Evolutionary conservation across 202 grass and related monocot genomes (phyloP).

Genomic region (Carex arenaria): DNA sequence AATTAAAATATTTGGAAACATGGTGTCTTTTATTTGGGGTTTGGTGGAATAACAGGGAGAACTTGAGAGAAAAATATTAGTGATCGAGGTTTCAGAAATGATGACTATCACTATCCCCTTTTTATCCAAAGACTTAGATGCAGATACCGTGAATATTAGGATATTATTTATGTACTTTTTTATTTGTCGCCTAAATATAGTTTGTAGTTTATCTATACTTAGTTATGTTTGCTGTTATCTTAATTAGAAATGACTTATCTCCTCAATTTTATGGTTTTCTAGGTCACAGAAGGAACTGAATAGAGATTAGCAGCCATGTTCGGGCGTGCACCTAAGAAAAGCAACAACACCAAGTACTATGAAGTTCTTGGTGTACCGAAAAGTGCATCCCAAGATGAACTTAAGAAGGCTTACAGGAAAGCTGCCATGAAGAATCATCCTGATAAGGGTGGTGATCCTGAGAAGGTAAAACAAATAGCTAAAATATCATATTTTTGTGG

Average conservation of each 20-base stretch:
- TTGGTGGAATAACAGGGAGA: background rate
- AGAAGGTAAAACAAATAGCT: constrained; percentile 47
- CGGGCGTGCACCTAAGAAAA: constrained; percentile 76
- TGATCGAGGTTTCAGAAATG: background rate
- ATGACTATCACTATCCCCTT: background rate
- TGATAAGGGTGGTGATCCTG: constrained; percentile 91
- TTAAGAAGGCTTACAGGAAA: constrained; percentile 91
- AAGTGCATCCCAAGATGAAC: constrained; percentile 62
- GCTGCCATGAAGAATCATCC: constrained; percentile 92
- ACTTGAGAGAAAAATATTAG: background rate
- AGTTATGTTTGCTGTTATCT: background rate
- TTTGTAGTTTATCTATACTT: constrained; percentile 9
- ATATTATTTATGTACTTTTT: background rate
- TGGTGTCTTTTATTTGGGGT: background rate
- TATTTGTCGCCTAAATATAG: constrained; percentile 7
- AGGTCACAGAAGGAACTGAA: background rate
- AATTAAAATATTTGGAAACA: background rate
- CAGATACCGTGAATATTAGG: background rate
- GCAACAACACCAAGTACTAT: constrained; percentile 86
- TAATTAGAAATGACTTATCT: constrained; percentile 3
- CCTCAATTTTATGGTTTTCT: background rate
- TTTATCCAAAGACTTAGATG: background rate
- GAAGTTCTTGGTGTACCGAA: constrained; percentile 89
- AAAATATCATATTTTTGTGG: background rate
- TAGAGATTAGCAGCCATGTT: constrained; percentile 63